Conservation (phyloP, 805 yeast genomes). For the Barnettozyma californica region DNA sequence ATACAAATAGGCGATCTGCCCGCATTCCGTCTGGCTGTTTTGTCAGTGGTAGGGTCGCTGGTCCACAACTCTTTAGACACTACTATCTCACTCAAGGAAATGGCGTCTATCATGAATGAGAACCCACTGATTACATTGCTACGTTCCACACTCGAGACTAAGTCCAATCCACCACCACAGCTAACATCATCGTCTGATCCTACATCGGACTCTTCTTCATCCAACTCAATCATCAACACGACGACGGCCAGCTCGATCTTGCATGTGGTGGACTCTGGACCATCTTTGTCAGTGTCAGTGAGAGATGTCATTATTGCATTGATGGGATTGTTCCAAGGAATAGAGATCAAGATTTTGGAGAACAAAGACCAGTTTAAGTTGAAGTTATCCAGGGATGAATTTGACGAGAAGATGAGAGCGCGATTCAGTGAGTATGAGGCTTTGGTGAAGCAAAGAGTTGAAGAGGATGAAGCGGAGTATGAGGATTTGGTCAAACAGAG, state of each 20-base stretch:
- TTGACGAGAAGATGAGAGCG: slow-evolving; percentile 13
- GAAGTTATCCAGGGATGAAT: slow-evolving; percentile 15
- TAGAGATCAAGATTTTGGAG: slow-evolving; percentile 22
- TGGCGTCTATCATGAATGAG: slow-evolving; percentile 20
- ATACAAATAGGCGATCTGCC: slow-evolving; percentile 6
- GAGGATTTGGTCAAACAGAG: slow-evolving; percentile 4
- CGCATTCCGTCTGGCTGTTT: slow-evolving; percentile 20
- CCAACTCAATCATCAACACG: neutral
- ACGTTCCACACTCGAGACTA: slow-evolving; percentile 8
- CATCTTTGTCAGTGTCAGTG: slow-evolving; percentile 9
- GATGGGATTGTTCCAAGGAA: slow-evolving; percentile 19
- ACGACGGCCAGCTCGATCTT: slow-evolving; percentile 1
- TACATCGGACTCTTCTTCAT: neutral
- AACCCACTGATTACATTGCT: slow-evolving; percentile 14
- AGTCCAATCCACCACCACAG: slow-evolving; percentile 2
- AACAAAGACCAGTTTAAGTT: slow-evolving; percentile 23
- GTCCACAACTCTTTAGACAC: slow-evolving; percentile 21
- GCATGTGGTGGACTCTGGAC: neutral
- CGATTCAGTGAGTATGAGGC: slow-evolving; percentile 9
- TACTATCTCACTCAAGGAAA: slow-evolving; percentile 19
- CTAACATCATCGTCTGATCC: neutral
- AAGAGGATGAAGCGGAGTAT: slow-evolving; percentile 11
- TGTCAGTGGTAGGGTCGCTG: slow-evolving; percentile 23
- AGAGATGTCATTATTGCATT: slow-evolving; percentile 23
- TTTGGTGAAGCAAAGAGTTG: slow-evolving; percentile 5